A percentile compares a stretch with the other conserved stretches of the same genome.
These are phyloP conservation scores for Populus simonii DNA, from an alignment of 345 rosid species.

Conservation along the genomic window DNA sequence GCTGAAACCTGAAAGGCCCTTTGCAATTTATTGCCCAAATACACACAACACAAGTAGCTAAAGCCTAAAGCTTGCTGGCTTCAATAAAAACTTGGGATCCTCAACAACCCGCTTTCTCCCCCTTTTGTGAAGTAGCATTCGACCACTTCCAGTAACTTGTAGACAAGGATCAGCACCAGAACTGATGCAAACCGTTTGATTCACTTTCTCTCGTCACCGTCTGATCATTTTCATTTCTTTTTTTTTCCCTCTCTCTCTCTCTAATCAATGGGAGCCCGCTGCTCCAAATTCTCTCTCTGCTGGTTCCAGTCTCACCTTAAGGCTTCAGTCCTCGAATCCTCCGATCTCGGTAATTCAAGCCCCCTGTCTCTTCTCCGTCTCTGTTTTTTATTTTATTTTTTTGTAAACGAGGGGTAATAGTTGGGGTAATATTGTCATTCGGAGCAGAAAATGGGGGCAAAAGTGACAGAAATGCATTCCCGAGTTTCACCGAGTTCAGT, in stretches of 20 bases:
- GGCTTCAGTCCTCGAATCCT: slow-evolving; percentile 55
- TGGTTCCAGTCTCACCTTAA: slow-evolving; percentile 71
- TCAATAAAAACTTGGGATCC: not conserved
- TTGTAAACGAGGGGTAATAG: not conserved
- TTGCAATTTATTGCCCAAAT: not conserved
- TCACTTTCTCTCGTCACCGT: not conserved
- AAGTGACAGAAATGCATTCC: slow-evolving; percentile 35
- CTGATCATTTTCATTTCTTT: not conserved
- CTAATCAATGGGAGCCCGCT: slow-evolving; percentile 72
- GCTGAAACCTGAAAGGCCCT: not conserved
- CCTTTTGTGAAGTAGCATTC: not conserved
- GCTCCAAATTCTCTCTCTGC: slow-evolving; percentile 84
- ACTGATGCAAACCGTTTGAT: not conserved
- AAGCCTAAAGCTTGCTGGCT: not conserved
- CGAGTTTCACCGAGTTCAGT: slow-evolving; percentile 66
- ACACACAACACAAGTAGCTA: not conserved
- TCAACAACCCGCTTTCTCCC: not conserved
- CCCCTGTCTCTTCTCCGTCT: not conserved
- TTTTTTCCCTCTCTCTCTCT: not conserved
- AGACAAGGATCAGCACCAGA: not conserved
- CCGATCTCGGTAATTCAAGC: slow-evolving; percentile 62
- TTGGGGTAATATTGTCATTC: slow-evolving; percentile 15
- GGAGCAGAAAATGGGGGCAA: slow-evolving; percentile 47
- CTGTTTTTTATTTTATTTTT: not conserved
- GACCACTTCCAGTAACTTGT: too few relatives aligned